A percentile compares a stretch with the other conserved stretches of the same genome.
These are phyloP conservation scores for Elasticomyces elasticus DNA, from an alignment of 495 filamentous ascomycete genomes.

Conservation along the genomic window DNA sequence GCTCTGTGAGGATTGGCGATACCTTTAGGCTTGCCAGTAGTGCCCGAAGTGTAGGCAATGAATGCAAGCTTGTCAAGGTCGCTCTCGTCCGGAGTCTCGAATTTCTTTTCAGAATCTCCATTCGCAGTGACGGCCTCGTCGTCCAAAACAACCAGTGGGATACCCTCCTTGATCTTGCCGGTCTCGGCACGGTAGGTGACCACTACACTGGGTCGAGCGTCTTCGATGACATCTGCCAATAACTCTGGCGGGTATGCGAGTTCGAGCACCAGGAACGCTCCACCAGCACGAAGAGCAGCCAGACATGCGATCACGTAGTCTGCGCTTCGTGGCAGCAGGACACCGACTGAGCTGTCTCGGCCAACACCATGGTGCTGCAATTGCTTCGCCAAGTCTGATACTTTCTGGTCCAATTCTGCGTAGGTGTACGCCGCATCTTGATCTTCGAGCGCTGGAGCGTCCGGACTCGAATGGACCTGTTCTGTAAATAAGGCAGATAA, in stretches of 20 bases:
- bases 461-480: conserved; percentile 49
- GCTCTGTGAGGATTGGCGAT: conserved; percentile 60
- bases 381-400: conserved; percentile 42
- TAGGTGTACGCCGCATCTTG: conserved; percentile 48
- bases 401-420: conserved; percentile 48
- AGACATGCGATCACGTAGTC: conserved; percentile 63
- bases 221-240: conserved; percentile 55
- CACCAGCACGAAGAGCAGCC: conserved; percentile 55
- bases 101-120: conserved; percentile 30
- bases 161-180: conserved; percentile 44
- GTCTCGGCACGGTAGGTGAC: conserved; percentile 48
- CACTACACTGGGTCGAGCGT: conserved; percentile 52
- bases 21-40: conserved; percentile 59
- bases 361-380: conserved; percentile 50
- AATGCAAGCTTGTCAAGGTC: conserved; percentile 58
- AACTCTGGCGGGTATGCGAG: conserved; percentile 57
- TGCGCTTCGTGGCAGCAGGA: conserved; percentile 55
- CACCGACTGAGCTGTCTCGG: conserved; percentile 53
- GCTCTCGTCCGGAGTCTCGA: conserved; percentile 42
- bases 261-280: conserved; percentile 61
- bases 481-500: conserved; percentile 49
- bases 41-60: conserved; percentile 57
- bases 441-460: conserved; percentile 54
- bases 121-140: conserved; percentile 21
- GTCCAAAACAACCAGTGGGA: conserved; percentile 49